These are phyloP conservation scores for Gymnopilus junonius DNA, from an alignment of 768 basidiomycete species.

Conservation along the genomic window DNA sequence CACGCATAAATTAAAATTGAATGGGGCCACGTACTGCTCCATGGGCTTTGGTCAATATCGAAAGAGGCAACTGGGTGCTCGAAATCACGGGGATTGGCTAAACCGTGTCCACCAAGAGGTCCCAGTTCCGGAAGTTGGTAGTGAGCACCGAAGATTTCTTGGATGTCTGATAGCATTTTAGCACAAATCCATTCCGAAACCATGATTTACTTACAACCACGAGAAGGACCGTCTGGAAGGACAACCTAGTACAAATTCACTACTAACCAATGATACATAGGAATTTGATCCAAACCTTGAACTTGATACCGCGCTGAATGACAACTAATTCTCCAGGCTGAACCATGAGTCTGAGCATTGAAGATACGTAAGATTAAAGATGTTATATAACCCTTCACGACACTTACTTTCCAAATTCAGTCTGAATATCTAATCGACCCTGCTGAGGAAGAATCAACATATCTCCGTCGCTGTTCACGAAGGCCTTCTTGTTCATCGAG, in stretches of 20 bases:
- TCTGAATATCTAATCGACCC: conserved; percentile 70
- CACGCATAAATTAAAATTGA: not conserved
- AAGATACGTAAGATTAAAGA: not conserved
- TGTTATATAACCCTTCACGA: not conserved
- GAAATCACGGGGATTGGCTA: conserved; percentile 71
- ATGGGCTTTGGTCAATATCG: conserved; percentile 63
- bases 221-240: conserved; percentile 62
- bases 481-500: conserved; percentile 65
- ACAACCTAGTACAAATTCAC: conserved; percentile 35
- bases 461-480: conserved; percentile 68
- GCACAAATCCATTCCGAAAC: not conserved
- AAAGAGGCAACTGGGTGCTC: conserved; percentile 67
- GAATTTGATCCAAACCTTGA: conserved; percentile 46
- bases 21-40: conserved; percentile 50
- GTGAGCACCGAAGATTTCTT: conserved; percentile 67
- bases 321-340: conserved; percentile 67
- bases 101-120: conserved; percentile 65
- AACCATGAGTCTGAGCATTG: conserved; percentile 54
- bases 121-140: conserved; percentile 69
- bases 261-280: not conserved
- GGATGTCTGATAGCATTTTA: conserved; percentile 46
- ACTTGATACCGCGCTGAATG: conserved; percentile 69
- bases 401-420: conserved; percentile 67
- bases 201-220: conserved; percentile 52
- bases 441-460: conserved; percentile 69